Conservation (phyloP, 2,329 filamentous ascomycete species). For the Venturia effusa region DNA sequence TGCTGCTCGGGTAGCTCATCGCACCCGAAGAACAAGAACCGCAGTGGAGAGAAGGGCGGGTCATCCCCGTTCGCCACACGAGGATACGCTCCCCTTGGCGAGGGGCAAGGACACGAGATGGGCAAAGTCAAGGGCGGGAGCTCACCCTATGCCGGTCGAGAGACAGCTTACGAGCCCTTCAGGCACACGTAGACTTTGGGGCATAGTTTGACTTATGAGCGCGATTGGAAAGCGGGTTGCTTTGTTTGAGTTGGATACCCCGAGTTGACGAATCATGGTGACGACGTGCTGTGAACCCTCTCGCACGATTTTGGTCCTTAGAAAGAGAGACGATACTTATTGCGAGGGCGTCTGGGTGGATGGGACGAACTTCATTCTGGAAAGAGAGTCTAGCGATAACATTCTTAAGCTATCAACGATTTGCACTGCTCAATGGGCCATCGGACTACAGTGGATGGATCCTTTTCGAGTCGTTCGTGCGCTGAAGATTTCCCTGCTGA, state of each 20-base stretch:
- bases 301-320: neutral
- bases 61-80: conserved; percentile 29
- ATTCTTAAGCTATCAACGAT: too few species aligned
- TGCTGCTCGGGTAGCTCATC: conserved; percentile 66
- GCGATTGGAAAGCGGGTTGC: neutral
- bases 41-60: conserved; percentile 46
- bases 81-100: neutral
- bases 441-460: too few species aligned
- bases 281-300: neutral
- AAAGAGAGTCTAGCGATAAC: neutral
- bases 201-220: neutral
- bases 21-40: conserved; percentile 20
- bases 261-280: neutral
- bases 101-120: conserved; percentile 8
- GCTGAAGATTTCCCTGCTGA: too few species aligned
- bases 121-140: conserved; percentile 18
- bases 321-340: neutral
- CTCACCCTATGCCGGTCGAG: conserved; percentile 13
- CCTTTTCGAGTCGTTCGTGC: too few species aligned
- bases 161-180: conserved; percentile 32
- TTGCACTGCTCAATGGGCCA: neutral
- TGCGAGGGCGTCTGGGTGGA: neutral
- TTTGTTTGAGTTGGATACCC: neutral
- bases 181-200: conserved; percentile 17
- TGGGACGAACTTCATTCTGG: neutral